A percentile compares a stretch with the other conserved stretches of the same genome.
phyloP scores from a whole-genome alignment of 768 basidiomycete genomes.

The Russula foetens region DNA sequence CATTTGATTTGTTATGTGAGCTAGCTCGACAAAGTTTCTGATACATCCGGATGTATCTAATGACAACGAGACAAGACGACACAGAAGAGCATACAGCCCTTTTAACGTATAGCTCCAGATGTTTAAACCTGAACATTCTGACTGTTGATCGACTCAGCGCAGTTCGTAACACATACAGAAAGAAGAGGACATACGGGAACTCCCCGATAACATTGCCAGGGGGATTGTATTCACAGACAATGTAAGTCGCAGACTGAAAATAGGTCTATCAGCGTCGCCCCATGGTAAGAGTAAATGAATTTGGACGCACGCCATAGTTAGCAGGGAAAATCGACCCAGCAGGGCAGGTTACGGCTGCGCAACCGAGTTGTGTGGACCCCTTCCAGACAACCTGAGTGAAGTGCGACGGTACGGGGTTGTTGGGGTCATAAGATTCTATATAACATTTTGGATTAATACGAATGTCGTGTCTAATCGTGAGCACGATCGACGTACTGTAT shows the following conservation, averaged over 20 bases:
- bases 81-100: neutral
- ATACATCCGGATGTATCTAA: conserved; percentile 18
- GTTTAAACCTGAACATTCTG: conserved; percentile 27
- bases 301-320: conserved; percentile 42
- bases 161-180: neutral
- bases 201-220: conserved; percentile 57
- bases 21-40: neutral
- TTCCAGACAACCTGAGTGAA: conserved; percentile 80
- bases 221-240: conserved; percentile 62
- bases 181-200: conserved; percentile 42
- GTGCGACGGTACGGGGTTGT: conserved; percentile 52
- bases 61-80: neutral
- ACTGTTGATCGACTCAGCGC: conserved; percentile 16
- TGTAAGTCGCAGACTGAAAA: conserved; percentile 44
- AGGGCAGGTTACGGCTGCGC: conserved; percentile 44
- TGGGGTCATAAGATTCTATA: conserved; percentile 49
- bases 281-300: neutral
- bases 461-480: neutral
- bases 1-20: neutral
- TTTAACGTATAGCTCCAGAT: neutral
- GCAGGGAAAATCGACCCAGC: conserved; percentile 38
- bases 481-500: conserved; percentile 40
- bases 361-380: conserved; percentile 51
- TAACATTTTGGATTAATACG: neutral
- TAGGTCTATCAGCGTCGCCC: neutral